phyloP scores from a whole-genome alignment of 345 rosid genomes.

The Populus deltoides region DNA sequence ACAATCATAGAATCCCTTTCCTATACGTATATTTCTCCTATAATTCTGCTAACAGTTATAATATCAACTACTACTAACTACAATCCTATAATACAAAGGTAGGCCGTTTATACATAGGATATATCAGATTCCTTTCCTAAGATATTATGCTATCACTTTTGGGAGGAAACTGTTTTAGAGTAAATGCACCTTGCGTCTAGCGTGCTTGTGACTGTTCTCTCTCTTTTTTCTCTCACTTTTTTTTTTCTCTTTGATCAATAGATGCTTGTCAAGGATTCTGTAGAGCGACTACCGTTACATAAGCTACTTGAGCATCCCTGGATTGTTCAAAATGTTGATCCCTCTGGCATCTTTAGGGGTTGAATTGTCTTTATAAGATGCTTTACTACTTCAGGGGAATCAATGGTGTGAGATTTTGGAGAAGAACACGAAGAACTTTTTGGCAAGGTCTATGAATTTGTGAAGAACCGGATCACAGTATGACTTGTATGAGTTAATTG shows the following conservation, averaged over 20 bases:
- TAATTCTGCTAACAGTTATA: too few species aligned
- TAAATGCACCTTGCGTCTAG: too few species aligned
- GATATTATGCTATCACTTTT: neutral
- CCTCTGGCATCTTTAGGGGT: conserved; percentile 70
- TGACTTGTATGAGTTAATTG: neutral
- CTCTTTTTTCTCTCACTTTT: neutral
- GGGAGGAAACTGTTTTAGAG: neutral
- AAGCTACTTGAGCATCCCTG: conserved; percentile 95
- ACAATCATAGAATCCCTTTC: too few species aligned
- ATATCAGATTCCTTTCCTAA: too few species aligned
- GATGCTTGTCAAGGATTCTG: conserved; percentile 97
- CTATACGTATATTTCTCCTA: too few species aligned
- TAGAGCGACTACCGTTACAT: conserved; percentile 73
- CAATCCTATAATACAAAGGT: too few species aligned
- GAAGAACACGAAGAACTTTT: neutral
- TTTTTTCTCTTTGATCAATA: conserved; percentile 12
- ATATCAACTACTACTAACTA: too few species aligned
- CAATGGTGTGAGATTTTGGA: neutral
- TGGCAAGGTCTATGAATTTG: neutral
- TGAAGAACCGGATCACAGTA: neutral
- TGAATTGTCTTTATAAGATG: conserved; percentile 16
- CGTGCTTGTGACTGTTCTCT: too few species aligned
- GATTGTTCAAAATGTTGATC: conserved; percentile 93
- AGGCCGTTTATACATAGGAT: too few species aligned
- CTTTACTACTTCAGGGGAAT: neutral